phyloP scores from a whole-genome alignment of 2,329 filamentous ascomycete species.

The Diplodia intermedia region DNA sequence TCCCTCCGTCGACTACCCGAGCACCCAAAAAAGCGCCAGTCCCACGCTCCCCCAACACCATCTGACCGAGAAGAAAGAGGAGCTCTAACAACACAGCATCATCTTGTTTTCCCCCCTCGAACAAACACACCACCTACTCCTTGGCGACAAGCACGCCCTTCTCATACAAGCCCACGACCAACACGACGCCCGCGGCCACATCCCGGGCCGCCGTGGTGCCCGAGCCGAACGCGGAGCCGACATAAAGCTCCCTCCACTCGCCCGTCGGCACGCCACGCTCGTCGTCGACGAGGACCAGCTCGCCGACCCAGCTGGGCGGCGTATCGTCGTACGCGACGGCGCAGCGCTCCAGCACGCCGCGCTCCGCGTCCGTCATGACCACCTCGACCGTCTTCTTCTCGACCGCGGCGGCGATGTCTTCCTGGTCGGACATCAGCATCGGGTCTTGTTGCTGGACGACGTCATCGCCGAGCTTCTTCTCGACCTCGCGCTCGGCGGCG shows the following conservation, averaged over 20 bases:
- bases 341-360: conserved; percentile 29
- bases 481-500: conserved; percentile 6
- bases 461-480: conserved; percentile 28
- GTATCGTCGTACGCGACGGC: conserved; percentile 37
- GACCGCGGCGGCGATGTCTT: conserved; percentile 35
- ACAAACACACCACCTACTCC: background rate
- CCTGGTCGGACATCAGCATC: conserved; percentile 4
- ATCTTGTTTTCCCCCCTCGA: background rate
- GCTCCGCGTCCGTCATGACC: conserved; percentile 32
- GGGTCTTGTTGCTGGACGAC: conserved; percentile 11
- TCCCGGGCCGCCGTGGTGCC: conserved; percentile 50
- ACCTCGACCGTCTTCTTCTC: conserved; percentile 32
- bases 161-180: conserved; percentile 52
- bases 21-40: too few species aligned
- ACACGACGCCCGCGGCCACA: conserved; percentile 43
- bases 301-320: conserved; percentile 44
- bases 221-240: conserved; percentile 44
- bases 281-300: conserved; percentile 39
- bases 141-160: conserved; percentile 46
- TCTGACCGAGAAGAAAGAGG: background rate
- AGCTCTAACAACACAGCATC: background rate
- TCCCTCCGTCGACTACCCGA: too few species aligned
- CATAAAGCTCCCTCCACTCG: conserved; percentile 44
- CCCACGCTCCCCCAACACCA: too few species aligned
- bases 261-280: conserved; percentile 36